Conservation (phyloP, 2,329 filamentous ascomycete species). For the Keithomyces neogunnii region DNA sequence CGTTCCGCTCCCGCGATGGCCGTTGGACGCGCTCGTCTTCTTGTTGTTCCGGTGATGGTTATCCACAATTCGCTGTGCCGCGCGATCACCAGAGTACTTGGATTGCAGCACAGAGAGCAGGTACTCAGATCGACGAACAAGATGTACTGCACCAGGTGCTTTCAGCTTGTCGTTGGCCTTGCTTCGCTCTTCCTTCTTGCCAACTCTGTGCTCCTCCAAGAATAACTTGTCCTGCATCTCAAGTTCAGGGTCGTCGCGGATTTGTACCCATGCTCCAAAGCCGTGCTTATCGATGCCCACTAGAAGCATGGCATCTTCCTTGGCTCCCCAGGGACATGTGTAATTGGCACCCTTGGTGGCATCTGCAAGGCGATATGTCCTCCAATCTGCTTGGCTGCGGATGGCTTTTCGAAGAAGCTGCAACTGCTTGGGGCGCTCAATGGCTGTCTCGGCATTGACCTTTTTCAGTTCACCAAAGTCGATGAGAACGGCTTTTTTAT, state of each 20-base stretch:
- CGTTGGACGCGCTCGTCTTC: slow-evolving; percentile 52
- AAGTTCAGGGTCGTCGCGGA: slow-evolving; percentile 83
- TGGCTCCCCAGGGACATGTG: slow-evolving; percentile 82
- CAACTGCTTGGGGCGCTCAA: slow-evolving; percentile 85
- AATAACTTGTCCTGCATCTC: slow-evolving; percentile 87
- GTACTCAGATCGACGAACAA: slow-evolving; percentile 91
- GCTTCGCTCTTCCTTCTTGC: slow-evolving; percentile 88
- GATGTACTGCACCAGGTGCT: slow-evolving; percentile 92
- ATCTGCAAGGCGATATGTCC: slow-evolving; percentile 77
- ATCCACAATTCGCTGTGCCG: slow-evolving; percentile 71
- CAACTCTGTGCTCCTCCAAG: slow-evolving; percentile 94
- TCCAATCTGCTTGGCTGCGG: slow-evolving; percentile 57
- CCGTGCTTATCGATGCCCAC: slow-evolving; percentile 89
- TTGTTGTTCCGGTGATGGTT: slow-evolving; percentile 96
- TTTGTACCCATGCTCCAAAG: slow-evolving; percentile 91
- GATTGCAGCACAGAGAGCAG: slow-evolving; percentile 87
- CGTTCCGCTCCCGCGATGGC: slow-evolving; percentile 55
- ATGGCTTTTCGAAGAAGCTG: slow-evolving; percentile 72
- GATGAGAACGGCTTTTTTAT: slow-evolving; percentile 93
- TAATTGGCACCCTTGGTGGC: slow-evolving; percentile 90
- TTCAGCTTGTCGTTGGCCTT: slow-evolving; percentile 73
- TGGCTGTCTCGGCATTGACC: slow-evolving; percentile 89
- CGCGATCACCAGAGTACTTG: slow-evolving; percentile 69
- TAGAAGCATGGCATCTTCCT: slow-evolving; percentile 94
- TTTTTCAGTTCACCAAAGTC: slow-evolving; percentile 91